Conservation (phyloP, 2,329 filamentous ascomycete genomes). For the Penicillium sp. region DNA sequence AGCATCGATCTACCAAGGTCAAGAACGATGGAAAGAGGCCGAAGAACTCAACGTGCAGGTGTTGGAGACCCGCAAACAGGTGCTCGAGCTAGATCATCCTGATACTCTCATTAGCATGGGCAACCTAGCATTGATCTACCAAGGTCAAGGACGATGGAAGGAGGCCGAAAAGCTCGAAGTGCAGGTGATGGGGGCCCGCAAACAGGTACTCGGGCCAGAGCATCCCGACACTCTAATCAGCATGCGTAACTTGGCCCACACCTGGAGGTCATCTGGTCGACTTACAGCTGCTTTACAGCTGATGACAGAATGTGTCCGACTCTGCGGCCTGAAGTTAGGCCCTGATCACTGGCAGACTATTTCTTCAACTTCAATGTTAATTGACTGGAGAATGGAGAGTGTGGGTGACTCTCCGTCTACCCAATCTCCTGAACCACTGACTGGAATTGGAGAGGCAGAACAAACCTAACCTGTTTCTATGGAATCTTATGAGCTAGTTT, state of each 20-base stretch:
- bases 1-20: not conserved
- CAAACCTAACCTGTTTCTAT: accelerated
- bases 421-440: too few species aligned
- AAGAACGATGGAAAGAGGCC: not conserved
- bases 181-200: not conserved
- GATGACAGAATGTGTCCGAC: not conserved
- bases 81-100: not conserved
- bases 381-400: not conserved
- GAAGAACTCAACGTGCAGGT: not conserved
- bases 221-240: not conserved
- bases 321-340: not conserved
- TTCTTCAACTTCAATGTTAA: not conserved
- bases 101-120: not conserved
- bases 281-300: not conserved
- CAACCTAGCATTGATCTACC: not conserved
- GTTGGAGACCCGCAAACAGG: not conserved
- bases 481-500: too few species aligned
- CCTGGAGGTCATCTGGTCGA: not conserved
- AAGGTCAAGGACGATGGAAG: not conserved
- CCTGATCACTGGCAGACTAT: not conserved
- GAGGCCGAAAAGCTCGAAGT: not conserved
- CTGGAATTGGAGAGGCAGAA: too few species aligned
- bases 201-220: not conserved
- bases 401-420: too few species aligned
- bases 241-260: not conserved